Conservation (phyloP, 1,139 yeast genomes). For the Magnusiomyces fungicola region DNA sequence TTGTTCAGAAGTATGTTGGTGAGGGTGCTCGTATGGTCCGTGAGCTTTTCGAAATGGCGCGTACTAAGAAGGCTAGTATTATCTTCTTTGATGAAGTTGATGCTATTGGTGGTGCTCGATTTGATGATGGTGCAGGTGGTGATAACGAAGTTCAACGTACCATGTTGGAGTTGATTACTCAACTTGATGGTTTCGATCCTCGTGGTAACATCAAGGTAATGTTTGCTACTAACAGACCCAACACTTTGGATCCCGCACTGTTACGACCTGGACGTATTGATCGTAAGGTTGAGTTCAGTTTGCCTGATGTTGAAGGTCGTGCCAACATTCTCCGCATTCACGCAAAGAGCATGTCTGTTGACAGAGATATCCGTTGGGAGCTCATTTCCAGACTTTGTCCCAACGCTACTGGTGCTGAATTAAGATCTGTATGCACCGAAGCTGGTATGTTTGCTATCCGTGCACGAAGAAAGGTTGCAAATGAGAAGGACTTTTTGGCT, state of each 20-base stretch:
- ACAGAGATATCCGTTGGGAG: constrained; percentile 97
- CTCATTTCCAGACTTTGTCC: constrained; percentile 95
- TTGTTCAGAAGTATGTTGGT: constrained; percentile 96
- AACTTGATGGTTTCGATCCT: constrained; percentile 95
- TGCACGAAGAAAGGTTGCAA: constrained; percentile 95
- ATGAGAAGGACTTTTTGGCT: constrained; percentile 92
- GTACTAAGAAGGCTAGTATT: constrained; percentile 95
- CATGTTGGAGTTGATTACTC: constrained; percentile 95
- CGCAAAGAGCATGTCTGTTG: constrained; percentile 93
- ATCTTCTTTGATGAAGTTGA: constrained; percentile 95
- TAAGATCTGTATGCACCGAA: constrained; percentile 92
- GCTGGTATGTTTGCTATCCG: constrained; percentile 99
- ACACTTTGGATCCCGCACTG: constrained; percentile 93
- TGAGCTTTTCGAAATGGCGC: constrained; percentile 96
- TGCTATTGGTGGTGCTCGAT: constrained; percentile 98
- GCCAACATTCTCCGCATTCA: constrained; percentile 96
- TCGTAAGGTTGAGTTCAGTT: constrained; percentile 92
- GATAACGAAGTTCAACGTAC: constrained; percentile 98
- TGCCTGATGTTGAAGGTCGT: constrained; percentile 95
- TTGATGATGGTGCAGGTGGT: constrained; percentile 99
- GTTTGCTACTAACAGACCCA: constrained; percentile 98
- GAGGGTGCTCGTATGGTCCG: constrained; percentile 99
- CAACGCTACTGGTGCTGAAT: constrained; percentile 96
- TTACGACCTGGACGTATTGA: constrained; percentile 98
- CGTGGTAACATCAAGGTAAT: constrained; percentile 97